Base-by-base conservation (phyloP, 441 rosid species). In the Codiaeum variegatum region DNA sequence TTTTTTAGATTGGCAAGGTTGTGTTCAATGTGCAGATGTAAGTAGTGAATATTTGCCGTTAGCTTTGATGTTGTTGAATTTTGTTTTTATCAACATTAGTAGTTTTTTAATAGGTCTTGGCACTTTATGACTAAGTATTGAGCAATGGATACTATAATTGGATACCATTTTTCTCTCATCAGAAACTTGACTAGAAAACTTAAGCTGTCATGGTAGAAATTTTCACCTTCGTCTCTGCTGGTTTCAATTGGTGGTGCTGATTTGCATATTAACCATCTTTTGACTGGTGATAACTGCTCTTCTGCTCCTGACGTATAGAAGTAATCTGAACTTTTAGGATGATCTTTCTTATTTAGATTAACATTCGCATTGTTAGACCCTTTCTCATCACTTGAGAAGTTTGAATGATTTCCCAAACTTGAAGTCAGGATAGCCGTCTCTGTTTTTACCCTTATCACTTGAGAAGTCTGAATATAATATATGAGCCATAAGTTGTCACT, bases 1-100 rank as follows among this genome's bases (percentile, higher is more conserved):
- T 73, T 77, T 75, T 71, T 79, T 84, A 78, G 87, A 77, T 83
- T 85, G 94, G 92, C 85, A 88, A 89, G 94, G 72, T 73, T 77
- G 79, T 74, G 78, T 67, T 77, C 80, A 63, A 67, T 52, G 29
- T 67, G 36, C 72, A 70, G 84, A 81, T 75, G 75, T 66, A 80
- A 81, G 80, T 67, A 26, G 70, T 67, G 32, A 73, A 73, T 38
- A 32, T 73, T 70, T 79, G 42, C 60, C 73, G 60, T 77, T 36
- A 51, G 62, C 49, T 24, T 66, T 71, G 63, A 69, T 71, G 59
- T 70, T 80, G 24, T 32, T 56, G 46, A 55, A 61, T 61, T 62
- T 66, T 55, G 34, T 11, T 38, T 61, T 72, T 46, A 3, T 51
- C 56, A 32, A 52, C 4, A 11, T 16, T 56, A 24, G 29, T 10